phyloP scores from a whole-genome alignment of 306 rosid species.

The Urtica urens region DNA sequence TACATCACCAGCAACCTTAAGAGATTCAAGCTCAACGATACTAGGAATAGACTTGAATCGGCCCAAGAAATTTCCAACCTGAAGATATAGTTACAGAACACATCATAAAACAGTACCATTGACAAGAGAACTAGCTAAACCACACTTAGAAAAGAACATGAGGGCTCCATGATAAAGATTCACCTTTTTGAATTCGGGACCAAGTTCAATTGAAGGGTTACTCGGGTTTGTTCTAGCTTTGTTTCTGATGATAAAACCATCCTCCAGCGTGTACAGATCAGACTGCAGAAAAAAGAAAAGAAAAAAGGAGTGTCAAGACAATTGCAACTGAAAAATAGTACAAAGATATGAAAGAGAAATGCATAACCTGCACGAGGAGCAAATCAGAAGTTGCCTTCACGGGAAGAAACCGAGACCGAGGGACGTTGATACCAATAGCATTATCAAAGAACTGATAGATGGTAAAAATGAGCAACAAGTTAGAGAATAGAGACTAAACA shows the following conservation, averaged over 20 bases:
- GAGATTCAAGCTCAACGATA: constrained; percentile 72
- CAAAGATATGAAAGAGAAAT: constrained; percentile 14
- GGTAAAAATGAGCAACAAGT: neutral
- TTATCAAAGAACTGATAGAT: constrained; percentile 68
- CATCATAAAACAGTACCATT: too few species aligned
- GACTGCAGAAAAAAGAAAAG: constrained; percentile 42
- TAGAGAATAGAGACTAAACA: constrained; percentile 7
- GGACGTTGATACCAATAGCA: constrained; percentile 86
- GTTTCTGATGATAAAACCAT: constrained; percentile 63
- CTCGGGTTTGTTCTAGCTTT: constrained; percentile 58
- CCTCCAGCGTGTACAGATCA: constrained; percentile 71
- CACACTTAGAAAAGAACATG: constrained; percentile 1
- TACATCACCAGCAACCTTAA: constrained; percentile 85
- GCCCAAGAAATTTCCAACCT: constrained; percentile 76
- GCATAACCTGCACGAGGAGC: constrained; percentile 89
- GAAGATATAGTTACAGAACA: constrained; percentile 2
- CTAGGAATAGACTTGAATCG: constrained; percentile 94
- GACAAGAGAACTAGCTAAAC: constrained; percentile 3
- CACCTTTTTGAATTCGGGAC: constrained; percentile 98
- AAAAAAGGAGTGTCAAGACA: constrained; percentile 9
- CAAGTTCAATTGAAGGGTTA: constrained; percentile 87
- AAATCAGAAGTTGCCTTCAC: constrained; percentile 97
- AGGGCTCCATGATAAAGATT: constrained; percentile 1
- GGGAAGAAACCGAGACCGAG: constrained; percentile 94
- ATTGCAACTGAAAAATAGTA: constrained; percentile 4